Percentiles rank a stretch among this genome's conserved stretches.
Evolutionary conservation across 2,329 filamentous ascomycete genomes (phyloP).

Genomic region (Cercospora sp.): DNA sequence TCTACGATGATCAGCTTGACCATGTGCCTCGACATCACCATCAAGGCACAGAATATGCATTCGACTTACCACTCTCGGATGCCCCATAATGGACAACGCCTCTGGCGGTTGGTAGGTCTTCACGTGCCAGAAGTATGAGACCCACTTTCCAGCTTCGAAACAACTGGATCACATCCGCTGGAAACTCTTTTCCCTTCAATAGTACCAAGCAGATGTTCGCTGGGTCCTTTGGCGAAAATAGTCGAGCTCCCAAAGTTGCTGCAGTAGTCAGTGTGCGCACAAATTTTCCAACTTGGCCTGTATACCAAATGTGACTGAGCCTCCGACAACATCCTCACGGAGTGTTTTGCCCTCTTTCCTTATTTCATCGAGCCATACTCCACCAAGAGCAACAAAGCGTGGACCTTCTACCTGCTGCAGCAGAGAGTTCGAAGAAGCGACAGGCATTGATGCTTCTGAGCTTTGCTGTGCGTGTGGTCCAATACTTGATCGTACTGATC

Average conservation of each 20-base stretch:
- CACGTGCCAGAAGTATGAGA: conserved; percentile 20
- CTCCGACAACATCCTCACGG: conserved; percentile 27
- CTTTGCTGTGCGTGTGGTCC: not conserved
- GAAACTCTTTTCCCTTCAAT: conserved; percentile 31
- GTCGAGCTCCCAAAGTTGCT: conserved; percentile 32
- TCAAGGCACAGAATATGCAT: not conserved
- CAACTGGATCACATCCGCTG: conserved; percentile 17
- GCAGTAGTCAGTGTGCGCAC: conserved; percentile 5
- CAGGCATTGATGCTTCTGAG: not conserved
- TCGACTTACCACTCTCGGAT: conserved; percentile 21
- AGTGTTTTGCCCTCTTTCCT: conserved; percentile 19
- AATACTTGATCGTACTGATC: not conserved
- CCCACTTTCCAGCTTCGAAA: conserved; percentile 29
- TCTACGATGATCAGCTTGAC: conserved; percentile 11
- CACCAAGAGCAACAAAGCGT: conserved; percentile 26
- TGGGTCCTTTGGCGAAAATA: conserved; percentile 18
- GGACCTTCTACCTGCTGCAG: not conserved
- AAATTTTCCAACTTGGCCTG: not conserved
- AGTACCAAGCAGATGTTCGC: conserved; percentile 26
- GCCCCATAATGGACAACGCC: conserved; percentile 31
- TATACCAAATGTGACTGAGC: conserved; percentile 30
- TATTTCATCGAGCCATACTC: conserved; percentile 38
- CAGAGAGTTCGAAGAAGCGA: not conserved
- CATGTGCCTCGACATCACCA: not conserved
- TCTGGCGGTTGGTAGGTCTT: conserved; percentile 25